Conservation (phyloP, 768 basidiomycete species). For the Lactarius trivialis region DNA sequence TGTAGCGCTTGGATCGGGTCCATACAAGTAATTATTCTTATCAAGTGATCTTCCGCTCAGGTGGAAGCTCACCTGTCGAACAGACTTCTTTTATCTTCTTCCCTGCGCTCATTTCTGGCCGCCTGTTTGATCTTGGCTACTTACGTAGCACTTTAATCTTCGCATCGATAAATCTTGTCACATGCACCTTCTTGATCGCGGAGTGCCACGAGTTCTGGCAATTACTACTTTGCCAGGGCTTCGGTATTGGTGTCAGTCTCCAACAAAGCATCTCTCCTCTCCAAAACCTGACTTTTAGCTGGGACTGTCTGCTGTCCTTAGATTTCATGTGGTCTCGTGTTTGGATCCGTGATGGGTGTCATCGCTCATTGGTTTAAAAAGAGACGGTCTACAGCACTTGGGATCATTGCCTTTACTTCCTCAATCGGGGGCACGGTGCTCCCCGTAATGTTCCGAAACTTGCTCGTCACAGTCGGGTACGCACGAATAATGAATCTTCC, state of each 20-base stretch:
- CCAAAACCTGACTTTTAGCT: background rate
- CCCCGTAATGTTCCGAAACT: conserved; percentile 52
- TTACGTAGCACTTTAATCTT: conserved; percentile 45
- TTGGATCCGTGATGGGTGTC: conserved; percentile 52
- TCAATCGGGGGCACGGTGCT: conserved; percentile 64
- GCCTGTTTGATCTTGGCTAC: conserved; percentile 68
- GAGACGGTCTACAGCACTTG: conserved; percentile 50
- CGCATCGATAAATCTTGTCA: conserved; percentile 45
- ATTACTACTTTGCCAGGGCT: conserved; percentile 67
- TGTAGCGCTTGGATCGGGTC: conserved; percentile 76
- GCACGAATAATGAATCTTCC: background rate
- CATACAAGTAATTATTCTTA: conserved; percentile 42
- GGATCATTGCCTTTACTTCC: conserved; percentile 57
- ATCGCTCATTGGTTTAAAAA: conserved; percentile 71
- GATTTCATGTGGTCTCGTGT: conserved; percentile 45
- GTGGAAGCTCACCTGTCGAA: background rate
- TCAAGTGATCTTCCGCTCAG: background rate
- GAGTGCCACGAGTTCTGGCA: conserved; percentile 75
- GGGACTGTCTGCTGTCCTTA: conserved; percentile 1
- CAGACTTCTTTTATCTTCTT: conserved; percentile 60
- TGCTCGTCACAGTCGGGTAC: conserved; percentile 51
- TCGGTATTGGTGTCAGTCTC: conserved; percentile 52
- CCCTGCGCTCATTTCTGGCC: conserved; percentile 56
- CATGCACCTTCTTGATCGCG: conserved; percentile 55
- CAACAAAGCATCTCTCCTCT: too few species aligned